Conservation (phyloP, 345 rosid species). For the rapeseed (Brassica napus) region Da-Ae NC_063451.1:37266001-37266500, state of each 20-base stretch:
- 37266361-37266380: slow-evolving; percentile 26
- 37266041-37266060: slow-evolving; percentile 40
- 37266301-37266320: slow-evolving; percentile 44
- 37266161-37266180: slow-evolving; percentile 41
- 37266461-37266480: slow-evolving; percentile 9
- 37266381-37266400: slow-evolving; percentile 35
- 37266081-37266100: slow-evolving; percentile 39
- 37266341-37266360: slow-evolving; percentile 24
- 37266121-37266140: slow-evolving; percentile 27
- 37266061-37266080: slow-evolving; percentile 33
- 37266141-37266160: slow-evolving; percentile 21
- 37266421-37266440: slow-evolving; percentile 51
- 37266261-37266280: not conserved
- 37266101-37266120: slow-evolving; percentile 12
- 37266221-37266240: slow-evolving; percentile 32
- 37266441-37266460: slow-evolving; percentile 19
- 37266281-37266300: slow-evolving; percentile 27
- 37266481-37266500: not conserved
- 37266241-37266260: slow-evolving; percentile 17
- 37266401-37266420: slow-evolving; percentile 49
- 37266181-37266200: slow-evolving; percentile 28
- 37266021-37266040: slow-evolving; percentile 31
- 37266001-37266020: not conserved
- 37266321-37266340: slow-evolving; percentile 42
- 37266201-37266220: slow-evolving; percentile 37